These are phyloP conservation scores for Rhodomyrtus psidioides DNA, from an alignment of 441 rosid species.

Conservation along the genomic window DNA sequence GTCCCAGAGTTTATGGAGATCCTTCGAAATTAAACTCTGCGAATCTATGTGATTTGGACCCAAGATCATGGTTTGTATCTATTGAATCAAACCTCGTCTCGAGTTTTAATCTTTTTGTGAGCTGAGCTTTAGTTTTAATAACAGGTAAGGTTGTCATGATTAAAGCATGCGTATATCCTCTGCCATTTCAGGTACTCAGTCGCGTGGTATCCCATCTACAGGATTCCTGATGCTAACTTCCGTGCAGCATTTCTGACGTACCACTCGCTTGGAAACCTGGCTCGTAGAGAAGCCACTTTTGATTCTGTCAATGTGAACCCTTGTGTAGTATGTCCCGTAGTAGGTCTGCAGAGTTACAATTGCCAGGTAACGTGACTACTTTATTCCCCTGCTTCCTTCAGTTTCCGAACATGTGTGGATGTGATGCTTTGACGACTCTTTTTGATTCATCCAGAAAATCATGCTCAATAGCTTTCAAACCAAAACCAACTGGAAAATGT, in stretches of 20 bases:
- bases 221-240: not conserved
- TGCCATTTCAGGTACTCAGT: constrained; percentile 45
- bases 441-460: not conserved
- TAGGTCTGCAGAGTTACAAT: constrained; percentile 55
- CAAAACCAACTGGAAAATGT: not conserved
- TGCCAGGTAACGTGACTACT: constrained; percentile 31
- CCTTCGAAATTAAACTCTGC: constrained; percentile 23
- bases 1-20: constrained; percentile 31
- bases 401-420: not conserved
- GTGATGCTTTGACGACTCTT: not conserved
- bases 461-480: not conserved
- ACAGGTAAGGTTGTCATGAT: not conserved
- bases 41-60: constrained; percentile 35
- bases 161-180: not conserved
- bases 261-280: constrained; percentile 26
- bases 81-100: not conserved
- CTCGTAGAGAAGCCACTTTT: constrained; percentile 15
- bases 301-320: constrained; percentile 9
- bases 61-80: constrained; percentile 42
- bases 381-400: not conserved
- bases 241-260: not conserved
- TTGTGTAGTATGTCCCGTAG: constrained; percentile 31
- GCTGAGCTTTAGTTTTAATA: not conserved
- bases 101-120: not conserved
- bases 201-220: not conserved